Conservation (phyloP, 176 grass and related monocot species). For the Oryza coarctata region DNA sequence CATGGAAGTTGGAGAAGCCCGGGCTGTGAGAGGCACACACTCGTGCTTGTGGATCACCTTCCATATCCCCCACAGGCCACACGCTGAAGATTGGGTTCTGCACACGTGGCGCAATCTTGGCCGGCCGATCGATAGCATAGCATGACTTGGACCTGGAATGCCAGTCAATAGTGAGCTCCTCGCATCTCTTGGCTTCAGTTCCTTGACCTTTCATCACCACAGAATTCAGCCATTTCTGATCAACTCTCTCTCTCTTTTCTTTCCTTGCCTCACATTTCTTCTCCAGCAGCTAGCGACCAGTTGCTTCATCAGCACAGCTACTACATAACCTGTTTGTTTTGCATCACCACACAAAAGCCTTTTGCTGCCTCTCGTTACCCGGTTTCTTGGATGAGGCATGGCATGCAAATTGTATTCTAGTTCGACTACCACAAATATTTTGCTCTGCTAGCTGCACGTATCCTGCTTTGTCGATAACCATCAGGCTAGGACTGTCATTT, state of each 20-base stretch:
- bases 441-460: background rate
- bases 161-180: background rate
- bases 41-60: slow-evolving; percentile 58
- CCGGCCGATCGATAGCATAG: slow-evolving; percentile 28
- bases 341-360: slow-evolving; percentile 25
- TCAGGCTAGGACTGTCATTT: slow-evolving; percentile 33
- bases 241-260: background rate
- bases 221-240: slow-evolving; percentile 15
- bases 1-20: background rate
- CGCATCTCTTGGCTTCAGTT: slow-evolving; percentile 25
- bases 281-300: background rate
- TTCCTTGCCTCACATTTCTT: background rate
- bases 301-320: background rate
- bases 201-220: slow-evolving; percentile 19
- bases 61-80: slow-evolving; percentile 47
- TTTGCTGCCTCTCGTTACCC: slow-evolving; percentile 6
- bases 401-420: slow-evolving; percentile 20
- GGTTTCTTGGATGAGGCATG: slow-evolving; percentile 23
- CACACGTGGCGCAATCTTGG: slow-evolving; percentile 40
- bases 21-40: background rate
- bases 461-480: slow-evolving; percentile 20
- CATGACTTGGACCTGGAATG: slow-evolving; percentile 26
- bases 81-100: slow-evolving; percentile 64
- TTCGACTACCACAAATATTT: slow-evolving; percentile 32
- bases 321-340: background rate